Percentiles rank a stretch among this genome's conserved stretches.
Evolutionary conservation across 352 stramenopile species (phyloP).

Genomic region (Phytophthora fragariaefolia): DNA sequence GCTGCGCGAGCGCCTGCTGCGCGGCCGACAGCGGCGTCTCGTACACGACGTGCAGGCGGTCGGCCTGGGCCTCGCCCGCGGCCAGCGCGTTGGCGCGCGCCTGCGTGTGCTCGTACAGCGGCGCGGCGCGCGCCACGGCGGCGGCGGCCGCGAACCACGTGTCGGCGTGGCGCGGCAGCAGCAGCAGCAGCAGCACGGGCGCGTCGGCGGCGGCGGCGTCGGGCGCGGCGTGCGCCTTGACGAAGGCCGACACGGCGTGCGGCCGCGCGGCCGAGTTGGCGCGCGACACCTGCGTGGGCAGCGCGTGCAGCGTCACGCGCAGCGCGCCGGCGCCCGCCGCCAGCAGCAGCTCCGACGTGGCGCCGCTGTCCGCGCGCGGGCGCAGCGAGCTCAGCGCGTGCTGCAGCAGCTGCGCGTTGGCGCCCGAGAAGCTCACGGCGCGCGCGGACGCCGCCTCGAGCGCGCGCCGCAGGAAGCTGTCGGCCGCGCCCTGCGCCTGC

Average conservation of each 20-base stretch:
- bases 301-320: conserved; percentile 59
- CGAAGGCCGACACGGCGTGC: conserved; percentile 74
- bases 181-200: conserved; percentile 61
- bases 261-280: conserved; percentile 76
- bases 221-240: conserved; percentile 56
- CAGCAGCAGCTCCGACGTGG: conserved; percentile 55
- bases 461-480: conserved; percentile 52
- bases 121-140: conserved; percentile 57
- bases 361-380: conserved; percentile 51
- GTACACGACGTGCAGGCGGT: conserved; percentile 65
- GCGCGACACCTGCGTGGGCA: conserved; percentile 69
- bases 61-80: conserved; percentile 26
- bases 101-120: conserved; percentile 65
- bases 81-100: conserved; percentile 44
- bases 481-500: conserved; percentile 32
- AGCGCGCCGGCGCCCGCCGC: conserved; percentile 37
- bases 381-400: conserved; percentile 53
- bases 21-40: conserved; percentile 39
- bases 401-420: conserved; percentile 57
- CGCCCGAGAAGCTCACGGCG: conserved; percentile 37
- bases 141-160: conserved; percentile 66
- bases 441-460: conserved; percentile 29
- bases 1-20: conserved; percentile 51
- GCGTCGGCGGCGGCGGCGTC: conserved; percentile 31
- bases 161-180: conserved; percentile 55